These are phyloP conservation scores for Boletus nobilissimus DNA, from an alignment of 1,284 basidiomycete genomes.

Conservation along the genomic window DNA sequence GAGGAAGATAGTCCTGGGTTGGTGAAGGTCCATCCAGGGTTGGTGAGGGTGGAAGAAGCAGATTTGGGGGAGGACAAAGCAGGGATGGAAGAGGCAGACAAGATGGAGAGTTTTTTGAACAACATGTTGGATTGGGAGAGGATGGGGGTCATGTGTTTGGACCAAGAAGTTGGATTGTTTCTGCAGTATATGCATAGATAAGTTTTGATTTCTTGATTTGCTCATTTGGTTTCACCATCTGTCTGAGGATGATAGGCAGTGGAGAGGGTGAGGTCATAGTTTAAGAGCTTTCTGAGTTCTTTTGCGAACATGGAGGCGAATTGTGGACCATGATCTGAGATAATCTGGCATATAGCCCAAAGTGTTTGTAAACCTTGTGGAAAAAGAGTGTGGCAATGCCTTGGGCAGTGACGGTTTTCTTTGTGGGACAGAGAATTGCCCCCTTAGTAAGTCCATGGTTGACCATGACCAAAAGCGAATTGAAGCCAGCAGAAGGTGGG, in stretches of 20 bases:
- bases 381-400: not conserved
- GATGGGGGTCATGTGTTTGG: not conserved
- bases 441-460: not conserved
- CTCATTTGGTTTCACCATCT: not conserved
- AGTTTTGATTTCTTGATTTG: not conserved
- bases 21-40: too few species aligned
- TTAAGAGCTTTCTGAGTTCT: not conserved
- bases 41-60: too few species aligned
- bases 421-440: not conserved
- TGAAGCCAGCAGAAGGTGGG: not conserved
- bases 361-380: not conserved
- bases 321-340: not conserved
- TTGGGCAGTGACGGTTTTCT: not conserved
- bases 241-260: not conserved
- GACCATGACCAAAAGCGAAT: not conserved
- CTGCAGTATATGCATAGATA: not conserved
- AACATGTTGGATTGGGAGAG: too few species aligned
- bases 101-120: too few species aligned
- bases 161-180: not conserved
- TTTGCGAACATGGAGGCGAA: not conserved
- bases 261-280: not conserved
- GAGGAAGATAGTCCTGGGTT: too few species aligned
- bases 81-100: too few species aligned
- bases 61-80: too few species aligned
- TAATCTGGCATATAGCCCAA: not conserved